Conservation (phyloP, 768 basidiomycete genomes). For the Hygrophorus russula region DNA sequence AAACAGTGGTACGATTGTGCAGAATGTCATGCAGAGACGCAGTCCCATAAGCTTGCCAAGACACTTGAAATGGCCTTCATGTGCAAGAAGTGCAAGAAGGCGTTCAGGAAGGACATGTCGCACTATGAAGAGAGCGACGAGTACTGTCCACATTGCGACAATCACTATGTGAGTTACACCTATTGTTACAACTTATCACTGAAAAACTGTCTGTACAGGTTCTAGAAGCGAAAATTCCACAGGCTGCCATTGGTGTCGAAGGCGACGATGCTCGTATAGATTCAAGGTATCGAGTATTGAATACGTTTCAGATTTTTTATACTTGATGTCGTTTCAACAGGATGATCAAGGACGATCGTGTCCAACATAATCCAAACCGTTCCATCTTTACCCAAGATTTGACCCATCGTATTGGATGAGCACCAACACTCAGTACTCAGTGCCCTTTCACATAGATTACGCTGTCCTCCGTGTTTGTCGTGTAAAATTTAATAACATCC, state of each 20-base stretch:
- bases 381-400: constrained; percentile 35
- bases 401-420: constrained; percentile 36
- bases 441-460: too few relatives aligned
- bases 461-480: too few relatives aligned
- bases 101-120: constrained; percentile 91
- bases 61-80: constrained; percentile 78
- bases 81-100: constrained; percentile 91
- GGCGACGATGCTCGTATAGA: constrained; percentile 88
- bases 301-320: background rate
- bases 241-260: constrained; percentile 77
- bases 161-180: constrained; percentile 85
- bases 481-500: too few relatives aligned
- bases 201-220: constrained; percentile 38
- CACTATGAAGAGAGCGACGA: constrained; percentile 94
- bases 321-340: constrained; percentile 25
- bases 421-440: too few relatives aligned
- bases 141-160: constrained; percentile 97
- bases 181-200: background rate
- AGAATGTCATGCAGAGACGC: constrained; percentile 83
- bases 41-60: constrained; percentile 61
- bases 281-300: constrained; percentile 41
- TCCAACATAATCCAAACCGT: constrained; percentile 37
- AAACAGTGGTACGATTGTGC: constrained; percentile 96
- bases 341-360: constrained; percentile 84
- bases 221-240: constrained; percentile 84